Percentiles rank a stretch among this genome's conserved stretches.
Evolutionary conservation across 2,329 filamentous ascomycete species (phyloP).

Genomic region (Talaromyces pinophilus): DNA sequence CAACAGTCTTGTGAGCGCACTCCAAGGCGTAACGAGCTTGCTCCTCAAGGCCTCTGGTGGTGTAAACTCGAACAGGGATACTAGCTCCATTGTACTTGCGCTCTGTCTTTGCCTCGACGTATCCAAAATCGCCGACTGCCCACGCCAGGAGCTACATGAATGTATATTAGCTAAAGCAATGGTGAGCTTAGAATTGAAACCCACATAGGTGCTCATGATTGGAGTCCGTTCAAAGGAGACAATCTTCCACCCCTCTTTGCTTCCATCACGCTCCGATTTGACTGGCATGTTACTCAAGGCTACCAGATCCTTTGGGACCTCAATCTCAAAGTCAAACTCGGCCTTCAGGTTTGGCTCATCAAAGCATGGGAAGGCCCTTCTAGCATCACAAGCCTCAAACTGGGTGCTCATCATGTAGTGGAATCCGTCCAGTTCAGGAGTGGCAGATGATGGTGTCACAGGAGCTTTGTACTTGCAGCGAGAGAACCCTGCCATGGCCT

Average conservation of each 20-base stretch:
- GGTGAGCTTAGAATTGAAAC: conserved; percentile 25
- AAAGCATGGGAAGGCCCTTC: conserved; percentile 94
- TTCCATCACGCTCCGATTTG: conserved; percentile 69
- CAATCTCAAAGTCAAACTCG: conserved; percentile 90
- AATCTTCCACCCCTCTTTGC: conserved; percentile 62
- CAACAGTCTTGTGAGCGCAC: conserved; percentile 88
- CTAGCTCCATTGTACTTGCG: conserved; percentile 88
- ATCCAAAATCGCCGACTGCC: conserved; percentile 96
- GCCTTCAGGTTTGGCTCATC: conserved; percentile 97
- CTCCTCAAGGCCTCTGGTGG: conserved; percentile 88
- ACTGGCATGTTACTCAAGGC: conserved; percentile 96
- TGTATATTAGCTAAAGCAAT: neutral
- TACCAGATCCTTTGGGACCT: conserved; percentile 83
- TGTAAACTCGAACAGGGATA: conserved; percentile 93
- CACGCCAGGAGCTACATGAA: conserved; percentile 74
- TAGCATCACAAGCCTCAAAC: conserved; percentile 94
- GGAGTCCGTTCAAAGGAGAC: conserved; percentile 83
- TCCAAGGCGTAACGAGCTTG: conserved; percentile 87
- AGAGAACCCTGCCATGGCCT: conserved; percentile 91
- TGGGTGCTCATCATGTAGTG: conserved; percentile 88
- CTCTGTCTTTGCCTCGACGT: conserved; percentile 86
- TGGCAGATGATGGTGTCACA: conserved; percentile 69
- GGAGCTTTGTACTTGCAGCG: conserved; percentile 88
- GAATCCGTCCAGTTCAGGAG: conserved; percentile 68
- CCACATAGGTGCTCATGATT: conserved; percentile 80